These are phyloP conservation scores for Spironucleus salmonicida DNA, from an alignment of 208 protist species.

Conservation along the genomic window DNA sequence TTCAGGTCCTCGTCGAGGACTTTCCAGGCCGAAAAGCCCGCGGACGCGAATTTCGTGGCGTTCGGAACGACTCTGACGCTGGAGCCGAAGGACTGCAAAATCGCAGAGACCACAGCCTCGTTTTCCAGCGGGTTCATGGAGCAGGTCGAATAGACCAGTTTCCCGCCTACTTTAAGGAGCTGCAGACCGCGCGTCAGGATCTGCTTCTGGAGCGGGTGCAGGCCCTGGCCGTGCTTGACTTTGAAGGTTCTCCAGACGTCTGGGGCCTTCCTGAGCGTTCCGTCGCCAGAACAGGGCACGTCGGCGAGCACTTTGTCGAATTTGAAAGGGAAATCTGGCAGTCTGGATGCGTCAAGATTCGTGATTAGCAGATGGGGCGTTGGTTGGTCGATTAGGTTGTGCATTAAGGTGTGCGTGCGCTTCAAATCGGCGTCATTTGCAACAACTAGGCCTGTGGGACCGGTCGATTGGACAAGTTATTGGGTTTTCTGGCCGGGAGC, in stretches of 20 bases:
- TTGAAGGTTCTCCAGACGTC: constrained; percentile 74
- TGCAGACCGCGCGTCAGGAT: constrained; percentile 89
- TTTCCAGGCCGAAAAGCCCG: too few species aligned
- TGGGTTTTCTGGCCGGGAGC: constrained; percentile 95
- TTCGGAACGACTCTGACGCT: background rate
- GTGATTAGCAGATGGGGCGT: constrained; percentile 13
- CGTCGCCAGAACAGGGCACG: constrained; percentile 90
- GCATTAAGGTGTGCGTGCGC: constrained; percentile 71
- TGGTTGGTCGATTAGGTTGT: constrained; percentile 83
- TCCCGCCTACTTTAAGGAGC: constrained; percentile 67
- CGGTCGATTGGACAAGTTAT: constrained; percentile 82
- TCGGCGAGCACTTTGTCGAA: constrained; percentile 81
- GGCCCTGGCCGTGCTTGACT: constrained; percentile 63
- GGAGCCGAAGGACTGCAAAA: background rate
- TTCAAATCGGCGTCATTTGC: constrained; percentile 88
- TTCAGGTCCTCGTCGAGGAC: too few species aligned
- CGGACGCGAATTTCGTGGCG: too few species aligned
- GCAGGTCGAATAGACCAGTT: constrained; percentile 96
- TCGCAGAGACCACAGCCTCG: constrained; percentile 70
- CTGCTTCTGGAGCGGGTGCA: constrained; percentile 74
- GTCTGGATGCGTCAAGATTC: constrained; percentile 32
- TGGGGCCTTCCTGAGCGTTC: constrained; percentile 88
- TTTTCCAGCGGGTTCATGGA: constrained; percentile 86
- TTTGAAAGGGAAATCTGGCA: background rate
- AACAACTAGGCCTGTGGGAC: constrained; percentile 86